Base-by-base conservation (phyloP, 2,329 filamentous ascomycete genomes). In the Colletotrichum tropicicola region DNA sequence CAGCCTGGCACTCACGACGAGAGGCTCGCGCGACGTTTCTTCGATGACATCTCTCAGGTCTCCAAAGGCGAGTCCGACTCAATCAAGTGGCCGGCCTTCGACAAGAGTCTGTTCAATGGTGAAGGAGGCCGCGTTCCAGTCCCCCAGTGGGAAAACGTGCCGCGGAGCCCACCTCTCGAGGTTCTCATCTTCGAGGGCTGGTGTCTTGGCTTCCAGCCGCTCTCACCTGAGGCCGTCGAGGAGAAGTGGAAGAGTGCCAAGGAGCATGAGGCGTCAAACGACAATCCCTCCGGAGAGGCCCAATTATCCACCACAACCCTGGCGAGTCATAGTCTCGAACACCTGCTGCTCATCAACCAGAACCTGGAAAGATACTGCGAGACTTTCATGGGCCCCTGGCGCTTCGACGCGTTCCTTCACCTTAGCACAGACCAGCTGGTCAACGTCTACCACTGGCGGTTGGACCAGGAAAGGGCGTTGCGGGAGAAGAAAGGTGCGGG, bases 181-280 rank as follows among this genome's bases (percentile, higher is more conserved):
- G 59, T 66, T 6, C 48, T 64, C n/a, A 59, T 66, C 25, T 66
- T 66, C 28, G 59, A 66, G 21, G 64, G 64, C 27, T 66, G 59
- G 64, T 66, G 64, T 30, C 44, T 66, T 15, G 64, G 64, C 19
- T 66, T 66, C 47, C 64, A 63, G 27, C 47, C 64, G 3, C 53
- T 66, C 0, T 49, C 51, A 0, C 17, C 47, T 8, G 17, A 39
- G 4, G 53, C 25, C 3, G 53, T 66, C 2, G 32, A 64, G n/a
- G 17, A 35, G 17, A 66, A 63, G 37, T 66, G 63, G 63, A 32
- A 41, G 5, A 55, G n/a, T 7, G 62, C 62, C n/a, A 61, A 52
- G 43, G n/a, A 21, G 19, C 43, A 13, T 12, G 15, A 43, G 39
- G 9, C 13, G 6, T 27, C 49, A 35, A 17, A 17, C n/a, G 19